Percentiles rank a stretch among this genome's conserved stretches.
Evolutionary conservation across 2,329 filamentous ascomycete species (phyloP).

Genomic region (Fusarium sp.): DNA sequence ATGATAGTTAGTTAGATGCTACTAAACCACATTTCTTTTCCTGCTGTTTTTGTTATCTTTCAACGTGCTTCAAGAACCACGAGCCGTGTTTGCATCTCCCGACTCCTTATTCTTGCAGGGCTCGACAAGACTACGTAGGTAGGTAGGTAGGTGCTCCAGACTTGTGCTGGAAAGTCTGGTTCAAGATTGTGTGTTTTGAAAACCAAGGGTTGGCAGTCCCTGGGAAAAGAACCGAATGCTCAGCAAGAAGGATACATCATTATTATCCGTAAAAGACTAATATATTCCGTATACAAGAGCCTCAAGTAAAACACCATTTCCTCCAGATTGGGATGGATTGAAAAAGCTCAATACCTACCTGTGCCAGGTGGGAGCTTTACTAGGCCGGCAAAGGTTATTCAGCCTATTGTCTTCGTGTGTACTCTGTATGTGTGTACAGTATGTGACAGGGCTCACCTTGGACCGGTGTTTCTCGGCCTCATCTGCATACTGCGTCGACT

Average conservation of each 20-base stretch:
- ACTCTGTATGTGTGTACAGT: no score
- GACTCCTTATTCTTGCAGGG: conserved; percentile 35
- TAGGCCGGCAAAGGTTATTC: no score
- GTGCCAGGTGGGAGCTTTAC: no score
- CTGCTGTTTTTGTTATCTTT: conserved; percentile 22
- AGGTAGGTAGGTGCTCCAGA: background rate
- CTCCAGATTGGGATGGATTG: no score
- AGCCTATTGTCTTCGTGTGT: no score
- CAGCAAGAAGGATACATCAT: no score
- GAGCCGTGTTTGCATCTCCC: background rate
- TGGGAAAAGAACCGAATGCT: background rate
- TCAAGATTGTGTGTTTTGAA: conserved; percentile 9
- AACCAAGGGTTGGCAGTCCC: background rate
- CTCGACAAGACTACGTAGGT: background rate
- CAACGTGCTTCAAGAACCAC: background rate
- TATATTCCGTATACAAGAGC: no score
- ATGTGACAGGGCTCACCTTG: no score
- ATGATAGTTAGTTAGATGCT: background rate
- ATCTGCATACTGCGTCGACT: background rate
- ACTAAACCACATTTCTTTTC: conserved; percentile 17
- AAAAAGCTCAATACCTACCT: no score
- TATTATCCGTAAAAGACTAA: no score
- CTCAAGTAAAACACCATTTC: no score
- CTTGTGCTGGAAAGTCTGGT: background rate
- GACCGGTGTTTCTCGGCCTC: background rate